Evolutionary conservation across 441 rosid species (phyloP).

Genomic region (Lepidium campestre): DNA sequence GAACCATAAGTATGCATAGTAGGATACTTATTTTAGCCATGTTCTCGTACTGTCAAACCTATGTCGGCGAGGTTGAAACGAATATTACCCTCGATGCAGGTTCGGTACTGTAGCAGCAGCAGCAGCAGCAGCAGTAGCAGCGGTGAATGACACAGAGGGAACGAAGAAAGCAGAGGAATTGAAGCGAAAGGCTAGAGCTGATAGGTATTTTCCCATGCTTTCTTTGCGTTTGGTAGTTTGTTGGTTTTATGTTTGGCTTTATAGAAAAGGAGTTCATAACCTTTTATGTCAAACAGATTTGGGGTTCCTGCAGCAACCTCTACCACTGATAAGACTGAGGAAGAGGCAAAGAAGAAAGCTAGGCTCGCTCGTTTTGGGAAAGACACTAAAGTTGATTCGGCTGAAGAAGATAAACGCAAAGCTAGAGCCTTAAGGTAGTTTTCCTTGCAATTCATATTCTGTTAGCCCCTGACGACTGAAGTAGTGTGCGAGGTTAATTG

Average conservation of each 20-base stretch:
- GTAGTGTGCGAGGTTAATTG: neutral
- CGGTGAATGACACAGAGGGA: slow-evolving; percentile 33
- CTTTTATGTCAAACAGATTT: slow-evolving; percentile 42
- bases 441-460: neutral
- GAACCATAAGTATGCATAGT: neutral
- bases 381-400: slow-evolving; percentile 30
- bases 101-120: slow-evolving; percentile 41
- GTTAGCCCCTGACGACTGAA: neutral
- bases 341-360: slow-evolving; percentile 82
- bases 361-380: slow-evolving; percentile 70
- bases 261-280: neutral
- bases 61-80: neutral
- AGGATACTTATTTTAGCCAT: neutral
- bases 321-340: slow-evolving; percentile 33
- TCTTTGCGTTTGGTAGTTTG: neutral
- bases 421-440: slow-evolving; percentile 72
- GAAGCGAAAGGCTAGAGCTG: slow-evolving; percentile 92
- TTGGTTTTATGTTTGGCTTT: neutral
- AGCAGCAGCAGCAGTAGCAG: slow-evolving; percentile 13
- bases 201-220: slow-evolving; percentile 45
- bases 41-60: neutral
- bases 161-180: slow-evolving; percentile 61
- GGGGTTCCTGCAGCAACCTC: slow-evolving; percentile 51
- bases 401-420: slow-evolving; percentile 78
- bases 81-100: slow-evolving; percentile 29